Base-by-base conservation (phyloP, 2,329 filamentous ascomycete genomes). In the Trichoderma endophyticum region DNA sequence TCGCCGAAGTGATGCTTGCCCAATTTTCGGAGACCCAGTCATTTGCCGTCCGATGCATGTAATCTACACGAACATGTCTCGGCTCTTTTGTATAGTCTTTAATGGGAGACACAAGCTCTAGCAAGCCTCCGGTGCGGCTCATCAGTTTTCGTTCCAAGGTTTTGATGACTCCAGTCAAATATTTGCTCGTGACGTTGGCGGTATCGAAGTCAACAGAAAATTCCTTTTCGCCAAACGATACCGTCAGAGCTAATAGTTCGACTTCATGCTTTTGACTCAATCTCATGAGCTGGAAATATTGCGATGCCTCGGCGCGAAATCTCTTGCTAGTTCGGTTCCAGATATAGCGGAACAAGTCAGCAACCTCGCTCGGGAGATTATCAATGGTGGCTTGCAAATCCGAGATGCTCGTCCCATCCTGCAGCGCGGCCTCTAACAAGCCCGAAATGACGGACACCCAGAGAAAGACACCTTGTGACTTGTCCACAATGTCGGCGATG, bases 51-150 rank as follows among this genome's bases (percentile, higher is more conserved):
- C 43, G 43, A 1, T 51, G 43, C 43, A 51, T 51, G 4, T 51
- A 51, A 6, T 51, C 8, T 0, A 51, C 43, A 2, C 9, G n/a
- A 1, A 14, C 9, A 24, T 51, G 0, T 51, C 2, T 12, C 43
- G n/a, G 43, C 2, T 0, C 0, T 21, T 21, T 48, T 0, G 2
- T 48, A 9, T 51, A 0, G 4, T 24, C n/a, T 0, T 12, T 9
- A 51, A 12, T 6, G n/a, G 0, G 3, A 21, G n/a, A 51, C 4
- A 51, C 43, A 24, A 51, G 43, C 4, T 51, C 43, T 0, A 51
- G 43, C 2, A 51, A 24, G n/a, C 43, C 43, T 21, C 43, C 43
- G 2, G 43, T 51, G 4, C 43, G 43, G 43, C 43, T 51, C 43
- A 51, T 24, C 43, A 51, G 0, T 6, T 6, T 51, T 51, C 43